Evolutionary conservation across 2,329 filamentous ascomycete genomes (phyloP).

Genomic region (Fusarium sp.): DNA sequence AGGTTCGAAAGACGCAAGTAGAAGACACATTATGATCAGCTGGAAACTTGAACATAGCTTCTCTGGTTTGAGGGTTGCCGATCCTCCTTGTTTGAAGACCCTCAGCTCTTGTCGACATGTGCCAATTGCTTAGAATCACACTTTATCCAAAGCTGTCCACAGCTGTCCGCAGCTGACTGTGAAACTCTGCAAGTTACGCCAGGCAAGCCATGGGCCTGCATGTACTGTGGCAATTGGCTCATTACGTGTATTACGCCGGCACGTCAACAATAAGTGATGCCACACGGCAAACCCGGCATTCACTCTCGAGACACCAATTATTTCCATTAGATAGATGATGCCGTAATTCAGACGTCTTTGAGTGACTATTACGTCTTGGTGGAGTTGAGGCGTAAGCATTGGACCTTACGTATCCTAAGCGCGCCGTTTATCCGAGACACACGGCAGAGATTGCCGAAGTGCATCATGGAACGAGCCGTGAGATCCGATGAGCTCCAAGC

Average conservation of each 20-base stretch:
- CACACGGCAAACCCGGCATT: slow-evolving; percentile 30
- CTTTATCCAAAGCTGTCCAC: background rate
- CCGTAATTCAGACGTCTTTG: background rate
- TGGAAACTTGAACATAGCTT: background rate
- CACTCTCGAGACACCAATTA: background rate
- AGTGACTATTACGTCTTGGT: slow-evolving; percentile 9
- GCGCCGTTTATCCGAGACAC: slow-evolving; percentile 41
- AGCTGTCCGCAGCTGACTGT: background rate
- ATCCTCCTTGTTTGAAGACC: background rate
- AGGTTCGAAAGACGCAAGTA: background rate
- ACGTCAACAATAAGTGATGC: background rate
- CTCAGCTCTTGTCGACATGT: background rate
- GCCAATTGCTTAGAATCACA: background rate
- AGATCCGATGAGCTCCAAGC: slow-evolving; percentile 29
- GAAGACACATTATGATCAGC: background rate
- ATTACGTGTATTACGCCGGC: background rate
- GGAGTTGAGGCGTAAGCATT: slow-evolving; percentile 15
- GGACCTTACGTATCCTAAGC: slow-evolving; percentile 13
- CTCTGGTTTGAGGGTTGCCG: background rate
- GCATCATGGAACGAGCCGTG: slow-evolving; percentile 35
- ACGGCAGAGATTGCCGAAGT: slow-evolving; percentile 36
- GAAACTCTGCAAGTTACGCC: slow-evolving; percentile 1
- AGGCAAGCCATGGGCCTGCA: background rate
- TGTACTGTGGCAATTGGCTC: background rate
- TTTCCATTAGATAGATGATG: background rate